A percentile compares a stretch with the other conserved stretches of the same genome.
Conservation (phyloP, 805 yeast species). For the Candida khao-thaluensis region DNA sequence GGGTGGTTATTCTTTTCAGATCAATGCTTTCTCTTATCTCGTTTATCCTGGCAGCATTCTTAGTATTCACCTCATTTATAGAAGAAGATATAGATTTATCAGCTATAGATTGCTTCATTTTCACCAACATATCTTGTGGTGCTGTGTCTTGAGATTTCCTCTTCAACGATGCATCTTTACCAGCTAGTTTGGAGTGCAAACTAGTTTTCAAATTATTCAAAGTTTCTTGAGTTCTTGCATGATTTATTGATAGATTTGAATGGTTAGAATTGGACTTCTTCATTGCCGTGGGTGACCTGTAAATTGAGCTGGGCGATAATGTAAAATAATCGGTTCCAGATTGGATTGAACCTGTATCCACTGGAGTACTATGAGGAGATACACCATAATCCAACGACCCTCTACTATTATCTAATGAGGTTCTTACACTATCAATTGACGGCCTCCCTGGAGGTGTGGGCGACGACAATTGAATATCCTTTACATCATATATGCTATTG, state of each 20-base stretch:
- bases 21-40: slow-evolving; percentile 40
- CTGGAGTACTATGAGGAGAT: not conserved
- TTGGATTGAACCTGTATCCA: not conserved
- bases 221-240: slow-evolving; percentile 16
- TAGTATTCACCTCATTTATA: not conserved
- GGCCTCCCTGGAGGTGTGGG: not conserved
- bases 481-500: slow-evolving; percentile 14
- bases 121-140: slow-evolving; percentile 26
- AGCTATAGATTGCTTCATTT: slow-evolving; percentile 26
- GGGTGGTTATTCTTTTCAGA: slow-evolving; percentile 27
- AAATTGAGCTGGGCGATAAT: slow-evolving; percentile 3
- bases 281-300: slow-evolving; percentile 7
- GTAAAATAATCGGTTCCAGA: slow-evolving; percentile 11
- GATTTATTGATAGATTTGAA: slow-evolving; percentile 14
- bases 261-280: slow-evolving; percentile 12
- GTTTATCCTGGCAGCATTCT: slow-evolving; percentile 14
- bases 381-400: not conserved
- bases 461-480: slow-evolving; percentile 4
- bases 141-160: slow-evolving; percentile 13
- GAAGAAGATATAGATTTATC: slow-evolving; percentile 17
- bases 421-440: too few species aligned
- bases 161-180: slow-evolving; percentile 11
- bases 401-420: not conserved
- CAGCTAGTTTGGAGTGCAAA: slow-evolving; percentile 7
- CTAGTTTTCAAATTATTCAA: slow-evolving; percentile 13